Percentiles rank a stretch among this genome's conserved stretches.
Conservation (phyloP, 1,284 basidiomycete species). For the Microbotryomycetes sp. region DNA sequence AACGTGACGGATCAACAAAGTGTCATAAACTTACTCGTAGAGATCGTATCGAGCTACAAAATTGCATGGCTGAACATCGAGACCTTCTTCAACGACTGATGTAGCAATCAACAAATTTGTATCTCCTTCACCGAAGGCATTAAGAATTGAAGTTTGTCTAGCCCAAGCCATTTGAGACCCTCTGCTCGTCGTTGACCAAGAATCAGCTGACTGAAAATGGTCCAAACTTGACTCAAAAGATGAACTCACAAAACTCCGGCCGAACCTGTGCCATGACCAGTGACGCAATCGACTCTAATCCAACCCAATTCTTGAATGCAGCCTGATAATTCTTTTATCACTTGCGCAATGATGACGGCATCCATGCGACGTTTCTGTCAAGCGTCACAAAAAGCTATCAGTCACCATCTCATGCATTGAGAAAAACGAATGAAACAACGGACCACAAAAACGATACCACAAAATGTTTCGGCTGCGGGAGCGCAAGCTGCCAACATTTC, state of each 20-base stretch:
- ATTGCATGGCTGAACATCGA: slow-evolving; percentile 19
- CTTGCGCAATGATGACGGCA: slow-evolving; percentile 9
- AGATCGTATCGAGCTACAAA: slow-evolving; percentile 14
- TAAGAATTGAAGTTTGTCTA: slow-evolving; percentile 5
- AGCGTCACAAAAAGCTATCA: no score
- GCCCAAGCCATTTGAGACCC: slow-evolving; percentile 14
- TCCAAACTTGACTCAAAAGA: no score
- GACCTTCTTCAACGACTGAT: slow-evolving; percentile 12
- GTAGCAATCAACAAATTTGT: slow-evolving; percentile 13
- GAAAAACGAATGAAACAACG: not conserved
- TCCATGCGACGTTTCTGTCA: slow-evolving; percentile 9
- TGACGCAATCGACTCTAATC: slow-evolving; percentile 13
- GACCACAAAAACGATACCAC: slow-evolving; percentile 19
- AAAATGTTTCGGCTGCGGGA: not conserved
- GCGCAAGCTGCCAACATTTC: slow-evolving; percentile 3
- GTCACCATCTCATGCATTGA: not conserved
- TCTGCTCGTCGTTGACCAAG: not conserved
- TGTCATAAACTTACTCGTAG: not conserved
- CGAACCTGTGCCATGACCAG: slow-evolving; percentile 6
- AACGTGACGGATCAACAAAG: not conserved
- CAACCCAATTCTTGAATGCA: not conserved
- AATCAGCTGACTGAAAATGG: no score
- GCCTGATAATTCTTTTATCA: slow-evolving; percentile 7
- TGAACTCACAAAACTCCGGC: not conserved
- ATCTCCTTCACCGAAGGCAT: slow-evolving; percentile 6